Evolutionary conservation across 768 basidiomycete genomes (phyloP).

Genomic region (Lactarius psammicola): DNA sequence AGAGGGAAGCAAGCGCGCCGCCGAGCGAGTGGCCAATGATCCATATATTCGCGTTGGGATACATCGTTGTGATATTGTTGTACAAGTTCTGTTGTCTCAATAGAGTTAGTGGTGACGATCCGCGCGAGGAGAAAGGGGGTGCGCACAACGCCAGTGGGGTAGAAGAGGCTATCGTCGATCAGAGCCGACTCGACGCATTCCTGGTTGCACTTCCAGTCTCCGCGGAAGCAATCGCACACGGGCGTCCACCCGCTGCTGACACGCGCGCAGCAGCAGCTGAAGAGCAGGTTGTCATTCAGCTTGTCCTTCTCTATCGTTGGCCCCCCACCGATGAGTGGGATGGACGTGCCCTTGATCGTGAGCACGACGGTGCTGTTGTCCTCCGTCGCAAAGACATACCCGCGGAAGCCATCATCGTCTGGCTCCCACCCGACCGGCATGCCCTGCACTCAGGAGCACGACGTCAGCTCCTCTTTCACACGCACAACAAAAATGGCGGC

Average conservation of each 20-base stretch:
- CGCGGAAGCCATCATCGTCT: slow-evolving; percentile 85
- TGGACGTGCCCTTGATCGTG: slow-evolving; percentile 92
- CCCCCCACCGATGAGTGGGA: slow-evolving; percentile 69
- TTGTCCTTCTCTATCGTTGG: slow-evolving; percentile 88
- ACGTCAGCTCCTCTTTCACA: not conserved
- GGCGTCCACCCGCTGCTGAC: slow-evolving; percentile 94
- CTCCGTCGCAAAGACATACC: slow-evolving; percentile 82
- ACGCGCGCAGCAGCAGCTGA: slow-evolving; percentile 93
- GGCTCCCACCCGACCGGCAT: slow-evolving; percentile 89
- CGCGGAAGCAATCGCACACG: slow-evolving; percentile 84
- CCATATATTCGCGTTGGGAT: slow-evolving; percentile 90
- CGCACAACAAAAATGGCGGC: not conserved
- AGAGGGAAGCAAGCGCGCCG: slow-evolving; percentile 77
- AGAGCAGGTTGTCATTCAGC: slow-evolving; percentile 91
- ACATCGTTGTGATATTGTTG: slow-evolving; percentile 88
- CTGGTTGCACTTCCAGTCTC: slow-evolving; percentile 73
- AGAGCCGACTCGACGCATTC: slow-evolving; percentile 78
- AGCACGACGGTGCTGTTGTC: slow-evolving; percentile 87
- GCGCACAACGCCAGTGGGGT: slow-evolving; percentile 77
- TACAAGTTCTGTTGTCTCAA: slow-evolving; percentile 68
- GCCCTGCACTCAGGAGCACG: slow-evolving; percentile 40
- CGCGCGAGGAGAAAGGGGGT: not conserved
- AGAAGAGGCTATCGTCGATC: slow-evolving; percentile 81
- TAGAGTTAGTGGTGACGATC: not conserved
- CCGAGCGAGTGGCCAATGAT: slow-evolving; percentile 83